phyloP scores from a whole-genome alignment of 306 rosid genomes.

The Cicer judaicum region DNA sequence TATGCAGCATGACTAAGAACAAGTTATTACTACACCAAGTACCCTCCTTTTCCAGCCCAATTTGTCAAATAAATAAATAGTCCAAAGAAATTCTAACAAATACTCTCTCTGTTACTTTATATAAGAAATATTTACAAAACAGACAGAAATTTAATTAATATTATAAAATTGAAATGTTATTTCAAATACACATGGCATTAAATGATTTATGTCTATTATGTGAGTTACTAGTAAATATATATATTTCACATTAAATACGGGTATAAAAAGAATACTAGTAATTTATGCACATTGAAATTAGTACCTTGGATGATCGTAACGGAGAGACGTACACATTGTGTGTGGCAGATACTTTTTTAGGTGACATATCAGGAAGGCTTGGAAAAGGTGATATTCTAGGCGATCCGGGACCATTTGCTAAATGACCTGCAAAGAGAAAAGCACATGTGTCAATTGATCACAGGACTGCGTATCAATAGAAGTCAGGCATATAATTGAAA shows the following conservation, averaged over 20 bases:
- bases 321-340: slow-evolving; percentile 98
- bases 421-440: slow-evolving; percentile 43
- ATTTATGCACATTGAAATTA: not conserved
- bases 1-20: not conserved
- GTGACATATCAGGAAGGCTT: slow-evolving; percentile 98
- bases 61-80: not conserved
- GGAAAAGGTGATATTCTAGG: slow-evolving; percentile 92
- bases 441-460: slow-evolving; percentile 39
- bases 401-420: slow-evolving; percentile 89
- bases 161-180: too few species aligned
- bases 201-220: too few species aligned
- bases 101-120: too few species aligned
- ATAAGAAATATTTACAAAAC: too few species aligned
- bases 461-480: slow-evolving; percentile 30
- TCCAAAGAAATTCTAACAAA: slow-evolving; percentile 21
- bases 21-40: not conserved
- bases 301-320: slow-evolving; percentile 93
- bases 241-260: too few species aligned
- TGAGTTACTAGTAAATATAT: too few species aligned
- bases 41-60: not conserved
- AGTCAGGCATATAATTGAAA: slow-evolving; percentile 8
- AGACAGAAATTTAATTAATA: too few species aligned
- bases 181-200: too few species aligned
- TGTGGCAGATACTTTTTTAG: slow-evolving; percentile 92
- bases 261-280: too few species aligned